Evolutionary conservation across 768 basidiomycete species (phyloP).

Genomic region (Psilocybe sp.): DNA sequence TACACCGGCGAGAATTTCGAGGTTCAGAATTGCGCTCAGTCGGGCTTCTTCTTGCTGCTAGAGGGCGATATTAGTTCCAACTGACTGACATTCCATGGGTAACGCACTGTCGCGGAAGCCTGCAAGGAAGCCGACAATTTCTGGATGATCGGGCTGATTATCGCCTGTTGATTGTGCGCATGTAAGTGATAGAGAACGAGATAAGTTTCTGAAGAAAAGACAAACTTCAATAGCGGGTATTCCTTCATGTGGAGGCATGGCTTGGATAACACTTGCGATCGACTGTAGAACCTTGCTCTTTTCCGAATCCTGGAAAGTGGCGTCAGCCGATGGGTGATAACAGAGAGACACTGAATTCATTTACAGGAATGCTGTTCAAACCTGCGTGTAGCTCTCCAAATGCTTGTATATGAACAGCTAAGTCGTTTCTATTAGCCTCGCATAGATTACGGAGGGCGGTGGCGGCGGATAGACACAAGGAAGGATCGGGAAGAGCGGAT

Average conservation of each 20-base stretch:
- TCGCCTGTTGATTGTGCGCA: constrained; percentile 41
- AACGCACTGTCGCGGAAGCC: constrained; percentile 48
- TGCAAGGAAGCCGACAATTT: constrained; percentile 64
- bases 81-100: not conserved
- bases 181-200: not conserved
- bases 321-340: not conserved
- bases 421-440: constrained; percentile 81
- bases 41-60: constrained; percentile 78
- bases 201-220: constrained; percentile 2
- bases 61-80: not conserved
- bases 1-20: constrained; percentile 81
- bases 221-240: constrained; percentile 74
- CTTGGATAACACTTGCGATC: constrained; percentile 92
- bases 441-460: constrained; percentile 83
- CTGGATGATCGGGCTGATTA: constrained; percentile 72
- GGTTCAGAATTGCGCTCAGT: constrained; percentile 59
- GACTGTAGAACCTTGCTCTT: constrained; percentile 89
- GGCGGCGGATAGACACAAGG: constrained; percentile 69
- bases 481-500: constrained; percentile 62
- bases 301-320: constrained; percentile 62
- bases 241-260: constrained; percentile 74
- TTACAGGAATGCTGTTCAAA: constrained; percentile 69
- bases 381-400: constrained; percentile 84
- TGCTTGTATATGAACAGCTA: constrained; percentile 80
- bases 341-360: constrained; percentile 19